Evolutionary conservation across 371 early-diverging fungal species (phyloP).

Genomic region (Rhizopus stolonifer): DNA sequence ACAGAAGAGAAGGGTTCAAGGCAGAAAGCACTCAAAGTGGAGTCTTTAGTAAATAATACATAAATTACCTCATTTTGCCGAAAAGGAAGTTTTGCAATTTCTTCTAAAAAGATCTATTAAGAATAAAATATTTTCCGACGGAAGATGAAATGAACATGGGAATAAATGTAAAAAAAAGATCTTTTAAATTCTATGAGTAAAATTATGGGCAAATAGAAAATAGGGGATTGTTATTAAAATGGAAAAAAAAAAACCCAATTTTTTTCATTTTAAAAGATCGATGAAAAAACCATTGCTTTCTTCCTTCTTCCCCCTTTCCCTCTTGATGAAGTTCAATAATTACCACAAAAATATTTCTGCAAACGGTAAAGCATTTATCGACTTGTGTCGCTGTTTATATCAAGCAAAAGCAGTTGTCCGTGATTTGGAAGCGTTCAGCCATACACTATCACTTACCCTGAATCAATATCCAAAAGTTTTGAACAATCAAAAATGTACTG

Average conservation of each 20-base stretch:
- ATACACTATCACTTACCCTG: slow-evolving; percentile 29
- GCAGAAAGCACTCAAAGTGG: no score
- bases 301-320: slow-evolving; percentile 1
- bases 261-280: slow-evolving; percentile 1
- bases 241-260: slow-evolving; percentile 17
- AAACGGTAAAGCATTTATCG: slow-evolving; percentile 33
- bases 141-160: background rate
- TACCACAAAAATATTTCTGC: background rate
- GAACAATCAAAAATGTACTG: no score
- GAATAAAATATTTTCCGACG: background rate
- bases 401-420: slow-evolving; percentile 48
- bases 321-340: slow-evolving; percentile 1
- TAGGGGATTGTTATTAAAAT: slow-evolving; percentile 22
- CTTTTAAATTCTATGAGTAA: slow-evolving; percentile 11
- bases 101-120: slow-evolving; percentile 1
- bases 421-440: slow-evolving; percentile 36
- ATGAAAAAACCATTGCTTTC: slow-evolving; percentile 3
- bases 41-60: no score
- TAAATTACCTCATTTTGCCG: no score
- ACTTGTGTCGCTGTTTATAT: slow-evolving; percentile 45
- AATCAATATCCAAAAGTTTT: slow-evolving; percentile 20
- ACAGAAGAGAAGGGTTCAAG: no score
- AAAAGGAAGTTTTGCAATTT: no score
- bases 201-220: slow-evolving; percentile 17
- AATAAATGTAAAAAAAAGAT: slow-evolving; percentile 11